A percentile compares a stretch with the other conserved stretches of the same genome.
These are phyloP conservation scores for Backusella macrospora DNA, from an alignment of 192 early-diverging fungal species.

Conservation along the genomic window DNA sequence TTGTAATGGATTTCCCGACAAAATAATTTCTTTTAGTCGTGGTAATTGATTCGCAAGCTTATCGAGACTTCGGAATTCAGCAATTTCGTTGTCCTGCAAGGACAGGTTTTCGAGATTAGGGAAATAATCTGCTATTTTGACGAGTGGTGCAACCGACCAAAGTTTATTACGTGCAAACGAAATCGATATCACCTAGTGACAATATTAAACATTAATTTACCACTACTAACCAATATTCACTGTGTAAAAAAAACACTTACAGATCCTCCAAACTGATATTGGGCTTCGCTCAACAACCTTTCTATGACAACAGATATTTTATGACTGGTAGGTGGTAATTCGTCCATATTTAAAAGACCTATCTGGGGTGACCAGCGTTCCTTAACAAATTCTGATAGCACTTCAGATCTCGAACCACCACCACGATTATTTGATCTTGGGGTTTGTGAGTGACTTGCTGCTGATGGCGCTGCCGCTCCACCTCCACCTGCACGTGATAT, in stretches of 20 bases:
- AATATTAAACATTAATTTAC: not conserved
- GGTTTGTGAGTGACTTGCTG: not conserved
- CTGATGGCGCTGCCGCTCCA: not conserved
- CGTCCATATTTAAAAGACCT: conserved; percentile 32
- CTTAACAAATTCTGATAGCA: conserved; percentile 24
- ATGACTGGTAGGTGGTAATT: conserved; percentile 20
- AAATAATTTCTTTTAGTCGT: conserved; percentile 41
- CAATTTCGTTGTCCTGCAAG: conserved; percentile 47
- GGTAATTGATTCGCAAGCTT: conserved; percentile 36
- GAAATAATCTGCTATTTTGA: conserved; percentile 34
- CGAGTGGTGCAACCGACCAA: conserved; percentile 33
- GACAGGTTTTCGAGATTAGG: conserved; percentile 51
- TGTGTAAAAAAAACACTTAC: conserved; percentile 1
- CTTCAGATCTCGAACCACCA: not conserved
- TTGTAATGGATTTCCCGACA: conserved; percentile 45
- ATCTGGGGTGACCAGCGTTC: conserved; percentile 23
- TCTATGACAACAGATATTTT: not conserved
- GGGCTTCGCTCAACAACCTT: conserved; percentile 12
- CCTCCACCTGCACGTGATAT: not conserved
- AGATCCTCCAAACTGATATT: conserved; percentile 16
- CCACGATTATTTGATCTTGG: not conserved
- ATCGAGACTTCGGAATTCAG: conserved; percentile 37
- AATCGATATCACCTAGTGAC: conserved; percentile 39
- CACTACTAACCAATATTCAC: not conserved
- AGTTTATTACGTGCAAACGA: conserved; percentile 45